Conservation (phyloP, 2,329 filamentous ascomycete species). For the Penicillium aurantiogriseum region DNA sequence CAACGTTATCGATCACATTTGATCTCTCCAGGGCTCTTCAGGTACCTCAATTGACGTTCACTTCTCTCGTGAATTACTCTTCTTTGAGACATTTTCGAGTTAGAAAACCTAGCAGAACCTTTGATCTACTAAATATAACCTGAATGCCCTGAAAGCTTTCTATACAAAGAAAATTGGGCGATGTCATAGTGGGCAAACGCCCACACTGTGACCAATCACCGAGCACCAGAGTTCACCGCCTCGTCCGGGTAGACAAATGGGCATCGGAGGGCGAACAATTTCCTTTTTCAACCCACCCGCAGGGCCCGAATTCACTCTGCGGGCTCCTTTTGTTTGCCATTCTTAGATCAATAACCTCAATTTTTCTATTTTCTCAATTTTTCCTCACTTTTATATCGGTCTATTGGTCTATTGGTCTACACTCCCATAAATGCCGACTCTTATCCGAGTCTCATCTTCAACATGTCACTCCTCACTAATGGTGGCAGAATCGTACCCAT, state of each 20-base stretch:
- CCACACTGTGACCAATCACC: slow-evolving; percentile 24
- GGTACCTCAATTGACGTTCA: not conserved
- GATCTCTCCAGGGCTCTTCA: not conserved
- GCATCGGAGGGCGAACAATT: slow-evolving; percentile 13
- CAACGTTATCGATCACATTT: slow-evolving; percentile 23
- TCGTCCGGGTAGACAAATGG: slow-evolving; percentile 19
- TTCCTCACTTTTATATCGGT: slow-evolving; percentile 1
- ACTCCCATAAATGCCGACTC: slow-evolving; percentile 34
- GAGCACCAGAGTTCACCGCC: slow-evolving; percentile 16
- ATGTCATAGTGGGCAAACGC: slow-evolving; percentile 25
- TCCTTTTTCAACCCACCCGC: slow-evolving; percentile 28
- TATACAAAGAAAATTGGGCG: slow-evolving; percentile 6
- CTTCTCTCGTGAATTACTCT: not conserved
- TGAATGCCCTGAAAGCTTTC: not conserved
- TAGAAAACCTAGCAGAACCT: not conserved
- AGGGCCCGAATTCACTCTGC: slow-evolving; percentile 24
- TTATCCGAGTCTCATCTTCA: slow-evolving; percentile 29
- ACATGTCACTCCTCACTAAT: slow-evolving; percentile 40
- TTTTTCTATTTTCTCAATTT: not conserved
- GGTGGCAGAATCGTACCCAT: slow-evolving; percentile 46
- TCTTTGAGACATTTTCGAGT: too few species aligned
- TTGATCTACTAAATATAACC: not conserved
- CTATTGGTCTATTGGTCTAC: not conserved
- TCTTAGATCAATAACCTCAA: slow-evolving; percentile 16
- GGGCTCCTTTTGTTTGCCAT: slow-evolving; percentile 15